Base-by-base conservation (phyloP, 176 grass and related monocot genomes). In the Olyra latifolia region DNA sequence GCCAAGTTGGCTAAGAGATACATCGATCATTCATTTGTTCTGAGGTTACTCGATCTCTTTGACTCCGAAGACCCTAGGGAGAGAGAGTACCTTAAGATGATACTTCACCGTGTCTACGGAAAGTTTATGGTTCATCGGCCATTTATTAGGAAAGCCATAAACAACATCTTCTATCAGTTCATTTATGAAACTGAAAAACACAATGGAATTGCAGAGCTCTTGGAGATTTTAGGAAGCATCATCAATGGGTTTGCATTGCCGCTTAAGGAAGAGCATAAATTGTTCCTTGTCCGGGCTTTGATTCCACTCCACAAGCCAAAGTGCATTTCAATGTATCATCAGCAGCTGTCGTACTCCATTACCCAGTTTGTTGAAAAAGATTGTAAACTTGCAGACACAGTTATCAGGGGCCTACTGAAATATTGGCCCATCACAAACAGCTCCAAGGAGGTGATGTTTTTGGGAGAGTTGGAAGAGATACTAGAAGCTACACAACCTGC, bases 111-210 rank as follows among this genome's bases (percentile, higher is more conserved):
- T 38, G 89, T 97, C 75, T 97, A 97, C 5, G 93, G 93, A 61
- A 97, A 97, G 71, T 97, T 97, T 88, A 97, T 97, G 93, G 93
- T 97, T 43, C 93, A 97, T 72, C 85, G 93, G 0, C 93, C 93
- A 19, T 88, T 84, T 46, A 93, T 97, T 75, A 60, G 93, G 70
- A 97, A 97, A 84, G 93, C 85, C 16, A 93, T 97, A 61, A 93
- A 87, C 70, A 91, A 97, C 62, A 97, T 92, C 35, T 97, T 97
- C 81, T 97, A 97, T 49, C 93, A 89, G 70, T 97, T 93, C 62
- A 91, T 93, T 75, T 97, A 92, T 71, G 93, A 97, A 81, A 97
- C 90, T 45, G 93, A 93, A 55, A 93, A 93, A 27, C 93, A 97
- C 72, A 97, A 83, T 69, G 93, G 93, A 29, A 97, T 97, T 74